These are phyloP conservation scores for Aspergillus carlsbadensis DNA, from an alignment of 495 filamentous ascomycete species.

Conservation along the genomic window DNA sequence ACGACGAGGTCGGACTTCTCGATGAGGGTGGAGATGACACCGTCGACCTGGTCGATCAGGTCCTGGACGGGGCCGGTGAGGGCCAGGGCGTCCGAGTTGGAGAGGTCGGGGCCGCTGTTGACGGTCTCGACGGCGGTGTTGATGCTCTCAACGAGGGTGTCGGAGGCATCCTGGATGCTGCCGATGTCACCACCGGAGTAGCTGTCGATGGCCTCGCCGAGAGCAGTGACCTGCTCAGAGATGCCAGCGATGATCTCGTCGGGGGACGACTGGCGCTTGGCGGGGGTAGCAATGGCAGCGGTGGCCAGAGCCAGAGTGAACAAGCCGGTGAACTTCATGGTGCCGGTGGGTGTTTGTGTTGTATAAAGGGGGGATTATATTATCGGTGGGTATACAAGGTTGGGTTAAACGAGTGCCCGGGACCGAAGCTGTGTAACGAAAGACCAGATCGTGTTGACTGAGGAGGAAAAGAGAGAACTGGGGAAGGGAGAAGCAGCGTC, in stretches of 20 bases:
- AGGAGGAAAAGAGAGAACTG: neutral
- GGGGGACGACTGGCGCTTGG: constrained; percentile 28
- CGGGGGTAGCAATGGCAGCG: constrained; percentile 26
- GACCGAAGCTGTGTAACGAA: constrained; percentile 12
- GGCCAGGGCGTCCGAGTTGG: constrained; percentile 28
- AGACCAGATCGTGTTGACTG: constrained; percentile 18
- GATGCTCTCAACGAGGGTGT: constrained; percentile 33
- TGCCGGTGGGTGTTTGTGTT: constrained; percentile 18
- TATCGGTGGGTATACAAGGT: constrained; percentile 22
- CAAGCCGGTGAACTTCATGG: constrained; percentile 42
- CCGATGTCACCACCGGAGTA: constrained; percentile 33
- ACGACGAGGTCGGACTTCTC: constrained; percentile 36
- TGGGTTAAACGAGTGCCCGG: constrained; percentile 26
- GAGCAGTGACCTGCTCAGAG: constrained; percentile 26
- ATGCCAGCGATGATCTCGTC: constrained; percentile 33
- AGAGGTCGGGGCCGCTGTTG: constrained; percentile 21
- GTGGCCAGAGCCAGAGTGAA: constrained; percentile 31
- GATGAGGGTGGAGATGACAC: constrained; percentile 29
- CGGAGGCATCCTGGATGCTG: constrained; percentile 31
- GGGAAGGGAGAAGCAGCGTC: neutral
- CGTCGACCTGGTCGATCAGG: constrained; percentile 29
- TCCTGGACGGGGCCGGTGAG: constrained; percentile 34
- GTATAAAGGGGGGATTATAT: constrained; percentile 6
- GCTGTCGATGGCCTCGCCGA: constrained; percentile 34
- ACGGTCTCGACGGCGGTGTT: constrained; percentile 29